Percentiles rank a stretch among this genome's conserved stretches.
phyloP scores from a whole-genome alignment of 441 rosid genomes.

The Viola pubescens region DNA sequence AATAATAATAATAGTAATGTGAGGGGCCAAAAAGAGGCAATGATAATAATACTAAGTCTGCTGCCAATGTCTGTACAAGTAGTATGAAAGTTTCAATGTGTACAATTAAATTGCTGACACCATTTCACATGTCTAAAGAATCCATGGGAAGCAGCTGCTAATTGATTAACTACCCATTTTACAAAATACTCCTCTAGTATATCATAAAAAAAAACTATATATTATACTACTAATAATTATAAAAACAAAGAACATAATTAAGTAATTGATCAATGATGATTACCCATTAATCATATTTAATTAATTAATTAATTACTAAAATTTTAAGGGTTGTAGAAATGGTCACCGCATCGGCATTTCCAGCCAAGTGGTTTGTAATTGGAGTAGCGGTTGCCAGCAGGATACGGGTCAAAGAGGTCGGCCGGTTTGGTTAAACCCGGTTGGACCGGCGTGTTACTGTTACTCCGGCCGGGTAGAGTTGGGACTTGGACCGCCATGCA shows the following conservation, averaged over 20 bases:
- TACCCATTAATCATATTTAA: constrained; percentile 2
- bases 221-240: not conserved
- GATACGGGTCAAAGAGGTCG: constrained; percentile 23
- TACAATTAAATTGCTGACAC: constrained; percentile 12
- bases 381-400: constrained; percentile 45
- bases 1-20: too few species aligned
- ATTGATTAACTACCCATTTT: too few species aligned
- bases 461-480: constrained; percentile 28
- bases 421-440: constrained; percentile 10
- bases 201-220: too few species aligned
- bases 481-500: constrained; percentile 88
- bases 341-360: constrained; percentile 69
- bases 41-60: not conserved
- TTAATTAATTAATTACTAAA: not conserved
- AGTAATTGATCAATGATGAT: not conserved
- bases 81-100: constrained; percentile 5
- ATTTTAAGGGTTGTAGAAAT: constrained; percentile 57
- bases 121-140: constrained; percentile 8
- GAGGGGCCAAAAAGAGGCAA: not conserved
- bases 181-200: too few species aligned
- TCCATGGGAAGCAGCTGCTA: not conserved
- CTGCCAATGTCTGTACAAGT: constrained; percentile 9
- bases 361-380: constrained; percentile 89
- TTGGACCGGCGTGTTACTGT: constrained; percentile 14
- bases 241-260: not conserved